Conservation (phyloP, 495 filamentous ascomycete species). For the Trypethelium eluteriae region DNA sequence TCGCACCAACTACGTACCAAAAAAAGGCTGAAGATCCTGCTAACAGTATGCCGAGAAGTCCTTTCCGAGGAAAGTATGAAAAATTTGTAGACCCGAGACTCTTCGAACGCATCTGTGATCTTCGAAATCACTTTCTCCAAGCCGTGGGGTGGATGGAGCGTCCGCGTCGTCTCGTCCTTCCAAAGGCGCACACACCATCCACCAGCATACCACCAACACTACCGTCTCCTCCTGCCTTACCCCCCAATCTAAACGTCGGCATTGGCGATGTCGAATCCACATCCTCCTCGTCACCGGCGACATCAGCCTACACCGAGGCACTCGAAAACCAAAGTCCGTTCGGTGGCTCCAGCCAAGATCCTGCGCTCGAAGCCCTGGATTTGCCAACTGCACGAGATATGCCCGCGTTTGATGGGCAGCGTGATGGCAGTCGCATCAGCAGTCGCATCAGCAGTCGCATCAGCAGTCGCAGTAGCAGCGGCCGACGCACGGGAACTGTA, state of each 20-base stretch:
- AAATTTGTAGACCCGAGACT: neutral
- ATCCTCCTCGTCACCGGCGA: neutral
- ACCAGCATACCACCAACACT: neutral
- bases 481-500: neutral
- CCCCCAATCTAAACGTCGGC: neutral
- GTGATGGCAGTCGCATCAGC: no score
- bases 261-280: neutral
- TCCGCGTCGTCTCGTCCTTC: neutral
- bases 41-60: neutral
- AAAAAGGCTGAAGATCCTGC: neutral
- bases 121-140: neutral
- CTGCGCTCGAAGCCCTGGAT: no score
- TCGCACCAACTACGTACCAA: neutral
- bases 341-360: neutral
- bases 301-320: slow-evolving; percentile 1
- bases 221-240: no score
- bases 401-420: no score
- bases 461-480: neutral
- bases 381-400: no score
- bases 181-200: neutral
- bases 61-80: neutral
- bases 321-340: neutral
- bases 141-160: neutral
- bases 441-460: neutral
- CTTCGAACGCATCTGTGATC: neutral